phyloP scores from a whole-genome alignment of 2,329 filamentous ascomycete genomes.

The Magnaporthiopsis rhizophila region DNA sequence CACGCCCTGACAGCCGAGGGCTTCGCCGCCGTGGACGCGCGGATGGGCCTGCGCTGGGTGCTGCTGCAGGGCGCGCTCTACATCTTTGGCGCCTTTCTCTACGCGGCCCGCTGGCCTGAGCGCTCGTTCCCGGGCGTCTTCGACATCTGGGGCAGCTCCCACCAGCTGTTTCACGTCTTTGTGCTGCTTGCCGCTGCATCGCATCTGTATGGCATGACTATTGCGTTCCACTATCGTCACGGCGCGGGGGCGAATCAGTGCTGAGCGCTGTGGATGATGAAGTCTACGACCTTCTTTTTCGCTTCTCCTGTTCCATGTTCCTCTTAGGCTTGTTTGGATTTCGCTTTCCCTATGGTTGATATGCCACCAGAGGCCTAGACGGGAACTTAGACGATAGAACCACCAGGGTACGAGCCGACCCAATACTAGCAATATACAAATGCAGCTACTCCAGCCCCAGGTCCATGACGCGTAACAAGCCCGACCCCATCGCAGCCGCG shows the following conservation, averaged over 20 bases:
- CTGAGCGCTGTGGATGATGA: background rate
- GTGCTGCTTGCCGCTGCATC: constrained; percentile 75
- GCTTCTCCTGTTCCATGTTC: background rate
- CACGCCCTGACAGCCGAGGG: constrained; percentile 68
- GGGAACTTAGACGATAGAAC: background rate
- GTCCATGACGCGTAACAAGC: constrained; percentile 59
- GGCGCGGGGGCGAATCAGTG: constrained; percentile 24
- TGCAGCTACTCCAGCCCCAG: constrained; percentile 40
- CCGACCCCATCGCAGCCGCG: constrained; percentile 57
- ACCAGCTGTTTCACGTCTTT: constrained; percentile 92
- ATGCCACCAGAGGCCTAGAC: background rate
- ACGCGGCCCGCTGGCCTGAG: constrained; percentile 83
- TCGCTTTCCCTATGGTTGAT: background rate
- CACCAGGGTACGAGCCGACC: background rate
- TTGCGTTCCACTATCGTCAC: constrained; percentile 83
- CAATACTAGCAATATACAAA: background rate
- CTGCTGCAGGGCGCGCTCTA: constrained; percentile 76
- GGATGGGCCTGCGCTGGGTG: constrained; percentile 76
- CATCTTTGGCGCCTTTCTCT: constrained; percentile 75
- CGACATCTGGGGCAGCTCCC: constrained; percentile 87
- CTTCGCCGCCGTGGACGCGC: constrained; percentile 52
- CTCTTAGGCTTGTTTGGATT: background rate
- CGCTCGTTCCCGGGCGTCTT: constrained; percentile 67
- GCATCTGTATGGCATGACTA: constrained; percentile 73
- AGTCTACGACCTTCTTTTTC: too few species aligned